Conservation (phyloP, 768 basidiomycete species). For the Xerocomus potaroensis region DNA sequence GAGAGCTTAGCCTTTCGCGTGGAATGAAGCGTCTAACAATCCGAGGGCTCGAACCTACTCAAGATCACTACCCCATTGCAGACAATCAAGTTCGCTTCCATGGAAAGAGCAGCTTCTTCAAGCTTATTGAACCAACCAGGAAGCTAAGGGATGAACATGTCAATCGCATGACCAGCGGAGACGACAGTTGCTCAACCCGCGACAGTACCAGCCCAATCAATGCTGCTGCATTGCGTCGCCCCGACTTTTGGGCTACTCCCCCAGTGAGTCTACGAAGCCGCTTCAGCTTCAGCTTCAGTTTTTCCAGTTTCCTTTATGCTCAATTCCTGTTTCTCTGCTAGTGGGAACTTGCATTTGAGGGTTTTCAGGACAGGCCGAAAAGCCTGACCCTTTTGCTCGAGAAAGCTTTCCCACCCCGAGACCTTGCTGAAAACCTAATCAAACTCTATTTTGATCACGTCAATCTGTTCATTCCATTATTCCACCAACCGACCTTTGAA, state of each 20-base stretch:
- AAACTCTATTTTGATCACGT: constrained; percentile 61
- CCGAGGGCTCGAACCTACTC: constrained; percentile 36
- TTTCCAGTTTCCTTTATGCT: too few relatives aligned
- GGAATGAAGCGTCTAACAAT: constrained; percentile 36
- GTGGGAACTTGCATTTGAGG: constrained; percentile 62
- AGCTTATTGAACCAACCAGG: constrained; percentile 50
- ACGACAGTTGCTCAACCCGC: constrained; percentile 13
- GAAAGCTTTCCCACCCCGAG: constrained; percentile 57
- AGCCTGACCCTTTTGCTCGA: constrained; percentile 32
- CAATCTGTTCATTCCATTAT: constrained; percentile 58
- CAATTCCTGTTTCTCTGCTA: constrained; percentile 23
- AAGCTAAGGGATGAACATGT: constrained; percentile 51
- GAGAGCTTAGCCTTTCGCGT: constrained; percentile 37
- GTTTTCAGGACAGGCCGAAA: constrained; percentile 29
- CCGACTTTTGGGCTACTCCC: constrained; percentile 56
- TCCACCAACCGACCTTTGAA: constrained; percentile 70
- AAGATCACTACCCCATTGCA: constrained; percentile 27
- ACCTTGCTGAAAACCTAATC: constrained; percentile 57
- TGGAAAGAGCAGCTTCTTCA: constrained; percentile 56
- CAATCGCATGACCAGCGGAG: constrained; percentile 31
- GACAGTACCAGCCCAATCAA: constrained; percentile 20
- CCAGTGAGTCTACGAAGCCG: constrained; percentile 36
- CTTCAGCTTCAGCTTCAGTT: too few relatives aligned
- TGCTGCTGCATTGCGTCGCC: constrained; percentile 33
- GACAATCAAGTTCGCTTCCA: constrained; percentile 52